Percentiles rank a stretch among this genome's conserved stretches.
Conservation (phyloP, 2,329 filamentous ascomycete species). For the Aspergillus phoenicis region DNA sequence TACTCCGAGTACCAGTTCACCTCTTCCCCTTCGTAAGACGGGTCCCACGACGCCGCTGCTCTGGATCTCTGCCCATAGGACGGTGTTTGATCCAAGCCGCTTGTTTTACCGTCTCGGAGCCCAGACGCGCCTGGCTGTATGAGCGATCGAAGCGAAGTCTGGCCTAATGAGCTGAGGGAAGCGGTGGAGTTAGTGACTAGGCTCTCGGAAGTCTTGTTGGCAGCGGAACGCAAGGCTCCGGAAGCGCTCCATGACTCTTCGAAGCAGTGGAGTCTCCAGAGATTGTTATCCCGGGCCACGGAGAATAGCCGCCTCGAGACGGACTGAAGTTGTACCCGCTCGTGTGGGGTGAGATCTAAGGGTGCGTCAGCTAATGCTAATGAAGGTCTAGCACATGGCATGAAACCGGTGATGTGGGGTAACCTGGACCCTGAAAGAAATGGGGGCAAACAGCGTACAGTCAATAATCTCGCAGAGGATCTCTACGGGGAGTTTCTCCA, state of each 20-base stretch:
- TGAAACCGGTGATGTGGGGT: slow-evolving; percentile 15
- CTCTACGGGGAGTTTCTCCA: slow-evolving; percentile 65
- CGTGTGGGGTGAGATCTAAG: slow-evolving; percentile 63
- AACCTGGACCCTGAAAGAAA: slow-evolving; percentile 14
- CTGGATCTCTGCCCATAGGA: slow-evolving; percentile 34
- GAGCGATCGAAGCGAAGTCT: slow-evolving; percentile 35
- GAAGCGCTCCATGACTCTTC: slow-evolving; percentile 68
- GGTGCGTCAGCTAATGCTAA: slow-evolving; percentile 18
- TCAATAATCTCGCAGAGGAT: slow-evolving; percentile 65
- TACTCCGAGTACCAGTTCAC: slow-evolving; percentile 89
- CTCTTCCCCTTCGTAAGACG: slow-evolving; percentile 69
- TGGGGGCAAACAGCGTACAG: slow-evolving; percentile 51
- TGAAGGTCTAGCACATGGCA: slow-evolving; percentile 23
- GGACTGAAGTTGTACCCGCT: slow-evolving; percentile 69
- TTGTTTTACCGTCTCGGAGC: background rate
- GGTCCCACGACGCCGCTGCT: slow-evolving; percentile 74
- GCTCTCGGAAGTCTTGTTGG: slow-evolving; percentile 44
- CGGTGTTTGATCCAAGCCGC: slow-evolving; percentile 12
- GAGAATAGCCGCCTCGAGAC: slow-evolving; percentile 67
- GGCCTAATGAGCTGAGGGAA: slow-evolving; percentile 35
- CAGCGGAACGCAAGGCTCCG: slow-evolving; percentile 33
- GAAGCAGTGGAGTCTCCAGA: slow-evolving; percentile 79
- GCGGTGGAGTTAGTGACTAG: slow-evolving; percentile 48
- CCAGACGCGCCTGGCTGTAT: slow-evolving; percentile 33
- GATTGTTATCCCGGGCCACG: slow-evolving; percentile 70